Conservation (phyloP, 495 filamentous ascomycete genomes). For the Talaromyces liani region DNA sequence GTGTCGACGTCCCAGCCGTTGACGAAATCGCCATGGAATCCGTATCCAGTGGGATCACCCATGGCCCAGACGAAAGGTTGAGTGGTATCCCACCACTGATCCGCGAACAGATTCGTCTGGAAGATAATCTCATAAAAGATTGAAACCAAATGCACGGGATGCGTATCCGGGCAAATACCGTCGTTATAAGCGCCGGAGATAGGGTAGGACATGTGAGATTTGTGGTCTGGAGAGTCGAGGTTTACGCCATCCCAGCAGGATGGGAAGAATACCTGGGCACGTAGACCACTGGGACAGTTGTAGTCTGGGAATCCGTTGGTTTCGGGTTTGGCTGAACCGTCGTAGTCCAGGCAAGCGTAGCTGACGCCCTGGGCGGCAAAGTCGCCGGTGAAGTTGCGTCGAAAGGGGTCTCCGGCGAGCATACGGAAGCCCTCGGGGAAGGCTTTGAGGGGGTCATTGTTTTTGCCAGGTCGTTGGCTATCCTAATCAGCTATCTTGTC, state of each 20-base stretch:
- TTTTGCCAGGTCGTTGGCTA: conserved; percentile 51
- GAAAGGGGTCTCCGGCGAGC: conserved; percentile 54
- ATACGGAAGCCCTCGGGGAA: conserved; percentile 72
- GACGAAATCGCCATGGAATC: conserved; percentile 30
- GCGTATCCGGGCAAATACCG: conserved; percentile 26
- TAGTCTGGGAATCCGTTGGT: conserved; percentile 40
- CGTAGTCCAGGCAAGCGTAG: conserved; percentile 18
- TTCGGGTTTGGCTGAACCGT: conserved; percentile 11
- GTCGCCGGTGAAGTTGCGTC: conserved; percentile 14
- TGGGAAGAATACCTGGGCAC: conserved; percentile 51
- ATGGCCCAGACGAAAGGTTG: conserved; percentile 37
- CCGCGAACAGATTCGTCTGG: conserved; percentile 46
- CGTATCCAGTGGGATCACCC: conserved; percentile 21
- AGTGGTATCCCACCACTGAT: conserved; percentile 37
- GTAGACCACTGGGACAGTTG: conserved; percentile 56
- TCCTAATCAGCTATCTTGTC: background rate
- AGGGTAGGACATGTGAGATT: conserved; percentile 33
- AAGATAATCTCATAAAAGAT: conserved; percentile 67
- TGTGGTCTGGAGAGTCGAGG: conserved; percentile 45
- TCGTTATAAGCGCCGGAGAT: conserved; percentile 20
- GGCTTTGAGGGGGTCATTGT: conserved; percentile 51
- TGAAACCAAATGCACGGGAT: conserved; percentile 53
- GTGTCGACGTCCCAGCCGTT: conserved; percentile 60
- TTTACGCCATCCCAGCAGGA: conserved; percentile 53
- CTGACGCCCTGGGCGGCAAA: conserved; percentile 17